Evolutionary conservation across 768 basidiomycete species (phyloP).

Genomic region (Lactifluus rugatus): DNA sequence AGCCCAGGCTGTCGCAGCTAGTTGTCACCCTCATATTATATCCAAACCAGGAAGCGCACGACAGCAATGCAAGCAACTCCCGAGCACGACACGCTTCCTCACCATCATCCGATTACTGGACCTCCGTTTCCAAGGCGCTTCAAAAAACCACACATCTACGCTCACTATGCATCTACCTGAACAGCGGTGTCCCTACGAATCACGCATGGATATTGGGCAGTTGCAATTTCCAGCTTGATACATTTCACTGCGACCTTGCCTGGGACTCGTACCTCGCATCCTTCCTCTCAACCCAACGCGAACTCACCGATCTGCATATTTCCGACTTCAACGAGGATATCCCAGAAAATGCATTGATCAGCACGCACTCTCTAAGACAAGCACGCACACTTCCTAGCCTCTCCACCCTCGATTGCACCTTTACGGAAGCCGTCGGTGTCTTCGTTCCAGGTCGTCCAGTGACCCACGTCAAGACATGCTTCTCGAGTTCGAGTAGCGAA

Average conservation of each 20-base stretch:
- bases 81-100: conserved; percentile 19
- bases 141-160: conserved; percentile 37
- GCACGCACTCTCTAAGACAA: conserved; percentile 23
- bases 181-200: conserved; percentile 22
- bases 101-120: conserved; percentile 39
- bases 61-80: conserved; percentile 20
- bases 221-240: conserved; percentile 44
- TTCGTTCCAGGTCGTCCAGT: conserved; percentile 51
- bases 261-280: conserved; percentile 49
- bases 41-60: conserved; percentile 26
- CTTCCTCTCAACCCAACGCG: conserved; percentile 41
- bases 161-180: conserved; percentile 41
- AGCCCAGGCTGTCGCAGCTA: conserved; percentile 39
- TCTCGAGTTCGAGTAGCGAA: conserved; percentile 39
- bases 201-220: conserved; percentile 32
- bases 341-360: conserved; percentile 21
- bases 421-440: conserved; percentile 50
- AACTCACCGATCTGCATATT: conserved; percentile 40
- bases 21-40: conserved; percentile 48
- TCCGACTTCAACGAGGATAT: conserved; percentile 27
- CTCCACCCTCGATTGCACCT: conserved; percentile 54
- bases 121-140: conserved; percentile 39
- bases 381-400: conserved; percentile 37
- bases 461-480: conserved; percentile 57
- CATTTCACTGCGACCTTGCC: conserved; percentile 55